Evolutionary conservation across 1,284 basidiomycete genomes (phyloP), one percentile per base, ranked within the genome.

Genomic region (Ustanciosporium gigantosporum): DNA sequence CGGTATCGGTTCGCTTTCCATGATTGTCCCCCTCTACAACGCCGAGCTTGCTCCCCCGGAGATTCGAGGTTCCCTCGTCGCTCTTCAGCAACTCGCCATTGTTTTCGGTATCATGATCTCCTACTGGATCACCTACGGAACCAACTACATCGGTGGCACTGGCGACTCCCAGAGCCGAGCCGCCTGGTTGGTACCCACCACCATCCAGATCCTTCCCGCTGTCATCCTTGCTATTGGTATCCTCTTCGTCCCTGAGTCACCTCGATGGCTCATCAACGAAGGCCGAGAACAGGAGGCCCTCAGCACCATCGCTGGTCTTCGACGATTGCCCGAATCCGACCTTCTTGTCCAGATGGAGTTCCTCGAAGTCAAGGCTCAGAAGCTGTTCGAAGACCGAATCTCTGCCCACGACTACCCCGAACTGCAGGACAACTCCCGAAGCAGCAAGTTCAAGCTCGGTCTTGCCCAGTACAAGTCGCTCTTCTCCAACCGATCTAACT

Each of bases 21-120:
- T 88, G 85, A 81, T 89, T 14, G 85, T 85, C 0, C 66, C 66
- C 0, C 47, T 90, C 5, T 90, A 90, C 77, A 89, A 90, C 82
- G 86, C 88, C 1, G 88, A 90, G 78, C 88, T 90, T 35, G 86
- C 85, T 56, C 84, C 88, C 14, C 87, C 88, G 0, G 88, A 90
- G 78, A 82, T 88, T 0, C 83, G 89, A n/a, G 88, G 88, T 5
- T 87, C 88, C 0, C 82, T 90, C 25, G 83, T 90, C 76, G 85
- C 88, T 0, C 81, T 90, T 2, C 88, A 90, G 72, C 88, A 90
- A 41, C 46, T 47, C 2, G 59, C 59, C 6, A 62, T 62, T 32
- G 32, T 50, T 25, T 49, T 52, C 43, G 68, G 46, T 27, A 46
- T 60, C 27, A 67, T 69, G 53, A 64, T 84, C 19, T 86, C 85